Evolutionary conservation across 495 filamentous ascomycete genomes (phyloP).

Genomic region (Trypethelium eluteriae): DNA sequence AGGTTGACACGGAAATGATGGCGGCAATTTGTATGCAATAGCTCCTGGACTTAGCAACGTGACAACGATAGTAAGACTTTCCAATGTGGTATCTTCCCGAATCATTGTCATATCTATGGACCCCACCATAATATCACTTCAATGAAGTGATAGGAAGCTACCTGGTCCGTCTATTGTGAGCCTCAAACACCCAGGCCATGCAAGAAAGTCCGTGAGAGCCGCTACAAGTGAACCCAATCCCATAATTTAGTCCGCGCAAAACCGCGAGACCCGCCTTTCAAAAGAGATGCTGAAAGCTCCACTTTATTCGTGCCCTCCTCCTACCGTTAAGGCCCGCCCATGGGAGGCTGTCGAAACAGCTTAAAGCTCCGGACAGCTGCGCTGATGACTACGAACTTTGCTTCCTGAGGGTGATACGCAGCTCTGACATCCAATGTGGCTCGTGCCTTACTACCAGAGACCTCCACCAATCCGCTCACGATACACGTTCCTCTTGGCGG

Average conservation of each 20-base stretch:
- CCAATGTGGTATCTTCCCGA: background rate
- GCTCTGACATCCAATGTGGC: constrained; percentile 52
- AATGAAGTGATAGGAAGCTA: too few species aligned
- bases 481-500: constrained; percentile 58
- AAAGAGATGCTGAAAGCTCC: background rate
- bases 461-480: constrained; percentile 57
- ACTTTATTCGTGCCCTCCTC: background rate
- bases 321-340: constrained; percentile 26
- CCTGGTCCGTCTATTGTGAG: background rate
- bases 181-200: background rate
- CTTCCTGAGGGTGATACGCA: constrained; percentile 50
- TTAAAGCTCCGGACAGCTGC: constrained; percentile 27
- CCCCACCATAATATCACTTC: too few species aligned
- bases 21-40: too few species aligned
- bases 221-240: background rate
- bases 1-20: too few species aligned
- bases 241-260: too few species aligned
- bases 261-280: too few species aligned
- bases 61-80: too few species aligned
- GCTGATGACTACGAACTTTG: constrained; percentile 26
- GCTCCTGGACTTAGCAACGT: too few species aligned
- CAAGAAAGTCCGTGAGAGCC: background rate
- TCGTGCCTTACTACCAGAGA: constrained; percentile 51
- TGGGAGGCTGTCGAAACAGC: constrained; percentile 30
- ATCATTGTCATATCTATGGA: background rate